These are phyloP conservation scores for Rhynchospora pubera DNA, from an alignment of 176 grass and related monocot species.

Conservation along the genomic window DNA sequence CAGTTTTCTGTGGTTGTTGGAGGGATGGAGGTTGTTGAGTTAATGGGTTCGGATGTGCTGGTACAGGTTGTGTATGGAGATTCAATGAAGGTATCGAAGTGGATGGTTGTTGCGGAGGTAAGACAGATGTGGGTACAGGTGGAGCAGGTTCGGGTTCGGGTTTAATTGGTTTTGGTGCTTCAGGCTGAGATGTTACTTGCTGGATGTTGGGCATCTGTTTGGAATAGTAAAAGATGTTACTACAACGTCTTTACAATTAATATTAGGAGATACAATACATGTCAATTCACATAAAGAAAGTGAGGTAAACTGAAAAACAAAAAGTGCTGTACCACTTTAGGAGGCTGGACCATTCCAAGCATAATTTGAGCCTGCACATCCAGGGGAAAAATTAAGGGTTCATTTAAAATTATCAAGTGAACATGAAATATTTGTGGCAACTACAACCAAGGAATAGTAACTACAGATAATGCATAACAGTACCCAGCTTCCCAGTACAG, in stretches of 20 bases:
- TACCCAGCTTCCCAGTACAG: not conserved
- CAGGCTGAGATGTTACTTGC: slow-evolving; percentile 29
- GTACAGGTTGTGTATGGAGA: slow-evolving; percentile 31
- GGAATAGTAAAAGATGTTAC: slow-evolving; percentile 14
- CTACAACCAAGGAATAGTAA: not conserved
- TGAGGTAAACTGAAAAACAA: slow-evolving; percentile 12
- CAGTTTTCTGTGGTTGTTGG: slow-evolving; percentile 41
- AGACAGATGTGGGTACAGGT: slow-evolving; percentile 30
- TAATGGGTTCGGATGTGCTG: slow-evolving; percentile 49
- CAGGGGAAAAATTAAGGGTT: not conserved
- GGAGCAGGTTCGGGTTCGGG: slow-evolving; percentile 27
- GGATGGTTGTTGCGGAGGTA: slow-evolving; percentile 33
- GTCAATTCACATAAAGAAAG: slow-evolving; percentile 1
- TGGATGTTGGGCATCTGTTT: slow-evolving; percentile 35
- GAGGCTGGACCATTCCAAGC: slow-evolving; percentile 94
- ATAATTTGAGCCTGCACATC: slow-evolving; percentile 72
- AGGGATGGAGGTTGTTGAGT: slow-evolving; percentile 31
- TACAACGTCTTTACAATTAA: not conserved
- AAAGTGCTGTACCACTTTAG: slow-evolving; percentile 55
- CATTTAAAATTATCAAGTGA: not conserved
- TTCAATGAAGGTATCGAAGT: slow-evolving; percentile 30
- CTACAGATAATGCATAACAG: not conserved
- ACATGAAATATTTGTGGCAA: not conserved
- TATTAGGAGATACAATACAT: not conserved
- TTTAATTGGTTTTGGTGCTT: slow-evolving; percentile 32